phyloP scores from a whole-genome alignment of 192 early-diverging fungal species.

The Pilobolus umbonatus region DNA sequence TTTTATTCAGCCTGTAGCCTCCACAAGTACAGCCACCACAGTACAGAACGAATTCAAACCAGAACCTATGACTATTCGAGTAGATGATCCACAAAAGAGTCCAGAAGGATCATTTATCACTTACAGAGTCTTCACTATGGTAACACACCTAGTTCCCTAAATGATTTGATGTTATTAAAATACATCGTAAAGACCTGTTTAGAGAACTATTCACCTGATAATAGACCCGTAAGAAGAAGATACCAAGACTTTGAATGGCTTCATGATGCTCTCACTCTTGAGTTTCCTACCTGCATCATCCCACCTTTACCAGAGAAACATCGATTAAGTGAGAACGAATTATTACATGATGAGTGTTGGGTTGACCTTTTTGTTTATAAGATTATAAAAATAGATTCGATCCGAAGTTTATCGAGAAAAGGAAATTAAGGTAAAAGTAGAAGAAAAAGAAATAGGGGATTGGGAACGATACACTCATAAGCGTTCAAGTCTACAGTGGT shows the following conservation, averaged over 20 bases:
- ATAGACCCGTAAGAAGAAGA: constrained; percentile 74
- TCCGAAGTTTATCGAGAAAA: constrained; percentile 86
- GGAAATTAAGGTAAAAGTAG: constrained; percentile 47
- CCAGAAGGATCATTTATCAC: constrained; percentile 8
- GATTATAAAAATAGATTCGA: constrained; percentile 70
- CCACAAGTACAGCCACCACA: background rate
- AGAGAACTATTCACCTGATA: constrained; percentile 10
- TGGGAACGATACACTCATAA: background rate
- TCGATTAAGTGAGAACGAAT: constrained; percentile 60
- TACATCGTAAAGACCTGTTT: constrained; percentile 15
- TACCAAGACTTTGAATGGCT: constrained; percentile 97
- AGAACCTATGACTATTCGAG: constrained; percentile 9
- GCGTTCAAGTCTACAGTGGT: constrained; percentile 70
- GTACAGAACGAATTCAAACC: background rate
- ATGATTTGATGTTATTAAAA: background rate
- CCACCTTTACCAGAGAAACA: constrained; percentile 94
- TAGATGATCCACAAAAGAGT: constrained; percentile 15
- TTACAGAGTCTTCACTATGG: constrained; percentile 8
- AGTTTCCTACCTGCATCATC: constrained; percentile 75
- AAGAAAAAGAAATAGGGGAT: background rate
- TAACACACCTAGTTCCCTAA: background rate
- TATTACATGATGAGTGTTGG: background rate
- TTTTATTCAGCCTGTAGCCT: too few species aligned
- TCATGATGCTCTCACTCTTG: constrained; percentile 64
- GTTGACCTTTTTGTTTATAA: background rate